Percentiles rank a stretch among this genome's conserved stretches.
These are phyloP conservation scores for Lobosporangium transversale DNA, from an alignment of 192 early-diverging fungal genomes.

Conservation along the genomic window DNA sequence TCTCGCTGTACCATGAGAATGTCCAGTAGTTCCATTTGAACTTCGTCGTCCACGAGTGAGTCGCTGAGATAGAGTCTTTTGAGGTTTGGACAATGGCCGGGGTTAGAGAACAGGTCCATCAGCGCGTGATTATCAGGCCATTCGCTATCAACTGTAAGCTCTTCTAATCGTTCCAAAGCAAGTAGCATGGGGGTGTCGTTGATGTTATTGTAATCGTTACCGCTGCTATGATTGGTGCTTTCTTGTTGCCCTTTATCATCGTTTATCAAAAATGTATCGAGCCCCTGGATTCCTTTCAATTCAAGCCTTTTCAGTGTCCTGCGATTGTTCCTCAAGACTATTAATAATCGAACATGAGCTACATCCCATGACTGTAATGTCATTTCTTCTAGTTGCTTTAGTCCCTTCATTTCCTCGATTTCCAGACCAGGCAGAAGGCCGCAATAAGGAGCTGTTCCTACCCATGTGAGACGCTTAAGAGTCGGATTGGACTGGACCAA, in stretches of 20 bases:
- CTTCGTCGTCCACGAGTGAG: background rate
- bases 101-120: conserved; percentile 3
- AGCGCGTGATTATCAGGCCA: conserved; percentile 17
- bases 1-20: background rate
- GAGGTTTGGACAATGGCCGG: background rate
- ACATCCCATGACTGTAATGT: conserved; percentile 19
- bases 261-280: background rate
- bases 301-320: background rate
- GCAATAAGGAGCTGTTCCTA: conserved; percentile 7
- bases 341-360: background rate
- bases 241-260: background rate
- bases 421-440: conserved; percentile 10
- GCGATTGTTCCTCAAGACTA: background rate
- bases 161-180: conserved; percentile 8
- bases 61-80: background rate
- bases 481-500: conserved; percentile 1
- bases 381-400: conserved; percentile 5
- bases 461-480: conserved; percentile 7
- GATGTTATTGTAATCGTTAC: background rate
- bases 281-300: background rate
- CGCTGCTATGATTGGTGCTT: background rate
- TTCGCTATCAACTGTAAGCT: conserved; percentile 11
- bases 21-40: background rate
- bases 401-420: background rate
- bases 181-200: background rate